A percentile compares a stretch with the other conserved stretches of the same genome.
Conservation (phyloP, 176 grass and related monocot species). For the Aegilops umbellulata region DNA sequence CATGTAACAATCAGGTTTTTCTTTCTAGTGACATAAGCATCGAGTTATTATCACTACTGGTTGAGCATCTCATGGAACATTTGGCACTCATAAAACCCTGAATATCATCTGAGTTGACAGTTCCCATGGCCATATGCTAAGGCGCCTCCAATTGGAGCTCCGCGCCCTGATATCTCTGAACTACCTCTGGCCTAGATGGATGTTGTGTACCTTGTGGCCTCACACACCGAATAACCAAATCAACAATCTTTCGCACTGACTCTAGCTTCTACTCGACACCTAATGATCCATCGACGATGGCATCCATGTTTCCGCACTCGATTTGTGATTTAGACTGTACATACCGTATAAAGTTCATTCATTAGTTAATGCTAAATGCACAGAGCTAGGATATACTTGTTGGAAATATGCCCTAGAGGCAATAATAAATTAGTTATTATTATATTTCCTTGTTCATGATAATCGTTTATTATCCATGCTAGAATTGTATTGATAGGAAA, state of each 20-base stretch:
- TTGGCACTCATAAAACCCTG: neutral
- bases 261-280: constrained; percentile 52
- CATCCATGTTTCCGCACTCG: constrained; percentile 65
- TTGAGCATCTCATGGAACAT: neutral
- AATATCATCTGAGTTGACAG: neutral
- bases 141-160: constrained; percentile 15
- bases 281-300: constrained; percentile 44
- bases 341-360: neutral
- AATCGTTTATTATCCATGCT: too few relatives aligned
- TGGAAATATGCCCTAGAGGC: too few relatives aligned
- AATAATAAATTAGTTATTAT: too few relatives aligned
- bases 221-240: constrained; percentile 65
- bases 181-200: constrained; percentile 56
- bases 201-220: constrained; percentile 48
- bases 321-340: constrained; percentile 50
- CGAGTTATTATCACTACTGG: neutral
- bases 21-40: neutral
- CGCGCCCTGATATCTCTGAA: constrained; percentile 79
- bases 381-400: neutral
- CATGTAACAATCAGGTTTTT: neutral
- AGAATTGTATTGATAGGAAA: too few relatives aligned
- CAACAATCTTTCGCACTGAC: constrained; percentile 64
- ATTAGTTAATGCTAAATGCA: neutral
- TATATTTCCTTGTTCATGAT: too few relatives aligned
- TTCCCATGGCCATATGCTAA: neutral